Evolutionary conservation across 495 filamentous ascomycete species (phyloP).

Genomic region (Hypoxylon trugodes): DNA sequence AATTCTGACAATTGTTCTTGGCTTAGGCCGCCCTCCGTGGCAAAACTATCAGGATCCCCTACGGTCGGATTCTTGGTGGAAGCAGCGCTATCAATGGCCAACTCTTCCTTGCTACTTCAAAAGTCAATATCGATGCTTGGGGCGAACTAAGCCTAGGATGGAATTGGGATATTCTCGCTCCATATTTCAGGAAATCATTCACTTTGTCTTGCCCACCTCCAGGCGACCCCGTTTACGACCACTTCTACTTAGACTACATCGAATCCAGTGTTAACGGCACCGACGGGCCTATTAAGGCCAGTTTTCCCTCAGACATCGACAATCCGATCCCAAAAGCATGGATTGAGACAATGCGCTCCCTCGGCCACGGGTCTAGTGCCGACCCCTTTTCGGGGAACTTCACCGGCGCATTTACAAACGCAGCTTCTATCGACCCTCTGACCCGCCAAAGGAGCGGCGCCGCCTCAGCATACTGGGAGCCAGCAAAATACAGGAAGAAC

Average conservation of each 20-base stretch:
- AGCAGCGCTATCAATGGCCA: conserved; percentile 29
- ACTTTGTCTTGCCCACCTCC: conserved; percentile 10
- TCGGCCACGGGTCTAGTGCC: conserved; percentile 25
- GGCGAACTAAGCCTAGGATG: conserved; percentile 49
- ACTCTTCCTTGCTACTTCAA: conserved; percentile 16
- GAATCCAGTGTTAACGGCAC: too few relatives aligned
- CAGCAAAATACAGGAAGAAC: conserved; percentile 44
- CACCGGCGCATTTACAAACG: conserved; percentile 45
- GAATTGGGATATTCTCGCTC: conserved; percentile 44
- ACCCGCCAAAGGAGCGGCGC: conserved; percentile 43
- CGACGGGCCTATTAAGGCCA: too few relatives aligned
- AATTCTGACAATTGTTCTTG: too few relatives aligned
- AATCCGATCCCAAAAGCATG: conserved; percentile 32
- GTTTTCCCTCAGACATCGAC: too few relatives aligned
- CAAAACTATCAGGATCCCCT: conserved; percentile 46
- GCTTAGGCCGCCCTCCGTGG: too few relatives aligned
- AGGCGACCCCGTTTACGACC: too few relatives aligned
- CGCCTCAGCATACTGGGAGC: conserved; percentile 40
- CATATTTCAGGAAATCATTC: conserved; percentile 27
- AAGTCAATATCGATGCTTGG: conserved; percentile 49
- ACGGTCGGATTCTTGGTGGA: conserved; percentile 48
- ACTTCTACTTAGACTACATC: too few relatives aligned
- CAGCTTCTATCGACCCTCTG: conserved; percentile 43
- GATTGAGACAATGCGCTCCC: conserved; percentile 34
- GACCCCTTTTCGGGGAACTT: conserved; percentile 38